Conservation (phyloP, 1,284 basidiomycete genomes). For the Rhodotorula sp. region DNA sequence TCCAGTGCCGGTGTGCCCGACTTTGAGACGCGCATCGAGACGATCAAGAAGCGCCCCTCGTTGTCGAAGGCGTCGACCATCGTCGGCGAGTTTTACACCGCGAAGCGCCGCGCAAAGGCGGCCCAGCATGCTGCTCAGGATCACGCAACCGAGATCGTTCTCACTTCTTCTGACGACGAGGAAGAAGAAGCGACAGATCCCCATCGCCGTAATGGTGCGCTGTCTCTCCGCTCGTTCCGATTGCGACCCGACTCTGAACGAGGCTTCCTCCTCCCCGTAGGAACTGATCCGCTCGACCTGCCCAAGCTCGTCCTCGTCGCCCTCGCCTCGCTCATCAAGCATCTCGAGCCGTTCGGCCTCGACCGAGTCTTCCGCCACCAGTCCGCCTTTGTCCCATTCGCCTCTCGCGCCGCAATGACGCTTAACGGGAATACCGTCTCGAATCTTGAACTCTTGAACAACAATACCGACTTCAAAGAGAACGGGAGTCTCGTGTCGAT, state of each 20-base stretch:
- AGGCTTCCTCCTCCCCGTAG: not conserved
- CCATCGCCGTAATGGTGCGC: no score
- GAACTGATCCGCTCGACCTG: conserved; percentile 24
- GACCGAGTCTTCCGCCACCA: conserved; percentile 72
- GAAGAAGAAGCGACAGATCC: not conserved
- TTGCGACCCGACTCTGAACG: not conserved
- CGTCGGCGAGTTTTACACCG: conserved; percentile 70
- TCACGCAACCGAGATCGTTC: conserved; percentile 26
- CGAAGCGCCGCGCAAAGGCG: not conserved
- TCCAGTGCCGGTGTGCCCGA: conserved; percentile 20
- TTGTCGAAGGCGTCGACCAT: conserved; percentile 72
- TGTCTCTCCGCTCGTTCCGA: not conserved
- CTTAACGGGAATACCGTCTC: conserved; percentile 82
- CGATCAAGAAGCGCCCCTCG: conserved; percentile 59
- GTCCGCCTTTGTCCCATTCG: conserved; percentile 67
- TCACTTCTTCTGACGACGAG: conserved; percentile 24
- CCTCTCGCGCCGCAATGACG: conserved; percentile 78
- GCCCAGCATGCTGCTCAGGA: conserved; percentile 7
- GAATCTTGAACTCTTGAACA: conserved; percentile 89
- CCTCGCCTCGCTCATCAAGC: conserved; percentile 71
- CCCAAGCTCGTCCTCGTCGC: conserved; percentile 61
- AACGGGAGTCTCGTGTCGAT: conserved; percentile 82
- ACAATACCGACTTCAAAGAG: conserved; percentile 74
- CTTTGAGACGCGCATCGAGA: conserved; percentile 61
- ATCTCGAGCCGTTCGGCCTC: conserved; percentile 74